A percentile compares a stretch with the other conserved stretches of the same genome.
These are phyloP conservation scores for Penicillium roqueforti DNA, from an alignment of 495 filamentous ascomycete genomes.

Conservation along the genomic window DNA sequence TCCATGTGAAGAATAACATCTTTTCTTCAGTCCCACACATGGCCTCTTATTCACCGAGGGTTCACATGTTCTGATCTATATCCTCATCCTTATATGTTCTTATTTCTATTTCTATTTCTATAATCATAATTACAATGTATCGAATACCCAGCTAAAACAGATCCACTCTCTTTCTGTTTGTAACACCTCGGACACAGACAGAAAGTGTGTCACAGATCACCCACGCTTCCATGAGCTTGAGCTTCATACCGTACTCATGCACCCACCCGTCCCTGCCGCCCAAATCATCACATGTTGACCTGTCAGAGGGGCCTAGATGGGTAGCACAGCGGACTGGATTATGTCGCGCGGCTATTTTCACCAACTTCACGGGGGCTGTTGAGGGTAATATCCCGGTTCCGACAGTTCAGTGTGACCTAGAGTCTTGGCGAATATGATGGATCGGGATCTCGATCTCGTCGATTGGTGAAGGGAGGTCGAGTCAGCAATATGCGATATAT, in stretches of 20 bases:
- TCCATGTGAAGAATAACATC: neutral
- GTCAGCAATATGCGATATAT: too few relatives aligned
- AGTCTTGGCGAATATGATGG: slow-evolving; percentile 2
- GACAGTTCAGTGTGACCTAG: slow-evolving; percentile 4
- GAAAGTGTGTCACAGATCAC: neutral
- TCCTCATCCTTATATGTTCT: too few relatives aligned
- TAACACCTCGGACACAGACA: slow-evolving; percentile 15
- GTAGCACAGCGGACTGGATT: too few relatives aligned
- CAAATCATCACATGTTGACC: slow-evolving; percentile 15
- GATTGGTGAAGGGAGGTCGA: too few relatives aligned
- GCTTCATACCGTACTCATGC: slow-evolving; percentile 7
- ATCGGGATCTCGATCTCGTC: too few relatives aligned
- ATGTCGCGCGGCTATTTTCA: slow-evolving; percentile 10
- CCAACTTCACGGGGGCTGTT: neutral
- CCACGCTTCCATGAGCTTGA: slow-evolving; percentile 14
- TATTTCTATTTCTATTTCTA: too few relatives aligned
- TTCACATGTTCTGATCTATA: too few relatives aligned
- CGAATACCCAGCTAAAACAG: neutral
- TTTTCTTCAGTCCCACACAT: slow-evolving; percentile 5
- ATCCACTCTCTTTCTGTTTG: slow-evolving; percentile 7
- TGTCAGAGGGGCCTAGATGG: neutral
- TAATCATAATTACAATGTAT: too few relatives aligned
- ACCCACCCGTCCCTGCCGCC: slow-evolving; percentile 16
- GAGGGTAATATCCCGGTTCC: neutral
- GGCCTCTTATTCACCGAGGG: neutral